phyloP scores from a whole-genome alignment of 768 basidiomycete genomes.

The Phylloporus scabripes region DNA sequence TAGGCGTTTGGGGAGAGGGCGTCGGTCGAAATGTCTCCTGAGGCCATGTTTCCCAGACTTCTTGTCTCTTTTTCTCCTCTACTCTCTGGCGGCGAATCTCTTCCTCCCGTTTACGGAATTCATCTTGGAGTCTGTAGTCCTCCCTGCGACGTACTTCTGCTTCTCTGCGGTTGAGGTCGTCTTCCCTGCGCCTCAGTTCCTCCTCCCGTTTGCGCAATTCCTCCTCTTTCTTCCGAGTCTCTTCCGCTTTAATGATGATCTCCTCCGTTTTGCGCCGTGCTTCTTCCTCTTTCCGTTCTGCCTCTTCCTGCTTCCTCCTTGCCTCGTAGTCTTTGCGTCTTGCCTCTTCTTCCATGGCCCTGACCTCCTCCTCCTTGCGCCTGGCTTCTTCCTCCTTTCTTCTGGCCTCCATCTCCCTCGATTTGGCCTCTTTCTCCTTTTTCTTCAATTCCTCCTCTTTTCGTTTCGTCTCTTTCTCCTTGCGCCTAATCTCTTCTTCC shows the following conservation, averaged over 20 bases:
- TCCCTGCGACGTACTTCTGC: constrained; percentile 29
- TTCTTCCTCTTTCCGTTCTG: constrained; percentile 28
- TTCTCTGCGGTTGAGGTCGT: constrained; percentile 29
- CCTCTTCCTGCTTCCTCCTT: constrained; percentile 27
- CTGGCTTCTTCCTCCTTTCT: constrained; percentile 27
- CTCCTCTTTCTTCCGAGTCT: constrained; percentile 24
- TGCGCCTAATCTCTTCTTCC: constrained; percentile 19
- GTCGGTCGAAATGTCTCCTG: constrained; percentile 21
- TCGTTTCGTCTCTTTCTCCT: constrained; percentile 18
- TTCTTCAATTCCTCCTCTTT: constrained; percentile 18
- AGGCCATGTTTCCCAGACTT: constrained; percentile 28
- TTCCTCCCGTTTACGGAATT: constrained; percentile 29
- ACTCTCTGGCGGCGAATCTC: constrained; percentile 28
- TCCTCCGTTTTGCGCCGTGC: constrained; percentile 26
- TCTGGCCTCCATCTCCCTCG: constrained; percentile 24
- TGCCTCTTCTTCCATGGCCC: constrained; percentile 17
- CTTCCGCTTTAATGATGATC: constrained; percentile 20
- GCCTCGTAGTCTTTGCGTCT: constrained; percentile 28
- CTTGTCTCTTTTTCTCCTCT: constrained; percentile 29
- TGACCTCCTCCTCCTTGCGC: constrained; percentile 23
- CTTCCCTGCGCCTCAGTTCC: constrained; percentile 28
- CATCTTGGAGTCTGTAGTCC: constrained; percentile 24
- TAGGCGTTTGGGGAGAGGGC: constrained; percentile 24
- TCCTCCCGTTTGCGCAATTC: constrained; percentile 26
- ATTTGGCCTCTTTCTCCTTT: constrained; percentile 27